Percentiles rank a stretch among this genome's conserved stretches.
Evolutionary conservation across 2,329 filamentous ascomycete genomes (phyloP).

Genomic region (Aureobasidium sp.): DNA sequence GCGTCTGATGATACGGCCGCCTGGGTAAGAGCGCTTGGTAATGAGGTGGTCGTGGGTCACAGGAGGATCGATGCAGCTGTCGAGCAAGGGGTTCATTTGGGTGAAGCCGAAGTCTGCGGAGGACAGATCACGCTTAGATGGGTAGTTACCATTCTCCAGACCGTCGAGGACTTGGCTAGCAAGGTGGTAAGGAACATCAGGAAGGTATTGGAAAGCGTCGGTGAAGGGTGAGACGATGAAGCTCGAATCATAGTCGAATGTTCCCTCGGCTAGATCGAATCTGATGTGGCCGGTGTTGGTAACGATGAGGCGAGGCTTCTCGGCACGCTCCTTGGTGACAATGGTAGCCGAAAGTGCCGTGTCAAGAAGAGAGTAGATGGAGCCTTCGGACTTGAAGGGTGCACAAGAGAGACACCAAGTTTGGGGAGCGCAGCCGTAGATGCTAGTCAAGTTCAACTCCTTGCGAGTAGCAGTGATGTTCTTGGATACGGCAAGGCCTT

Average conservation of each 20-base stretch:
- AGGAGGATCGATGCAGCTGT: constrained; percentile 42
- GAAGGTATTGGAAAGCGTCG: constrained; percentile 45
- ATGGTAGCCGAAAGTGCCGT: constrained; percentile 19
- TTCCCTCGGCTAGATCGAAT: constrained; percentile 54
- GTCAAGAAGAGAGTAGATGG: constrained; percentile 46
- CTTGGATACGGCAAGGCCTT: constrained; percentile 38
- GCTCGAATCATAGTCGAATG: constrained; percentile 42
- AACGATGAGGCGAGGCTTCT: constrained; percentile 40
- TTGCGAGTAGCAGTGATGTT: constrained; percentile 44
- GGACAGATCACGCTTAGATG: constrained; percentile 25
- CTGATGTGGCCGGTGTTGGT: constrained; percentile 48
- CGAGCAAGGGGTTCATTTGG: constrained; percentile 23
- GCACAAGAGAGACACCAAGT: constrained; percentile 51
- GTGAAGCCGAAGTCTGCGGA: constrained; percentile 29
- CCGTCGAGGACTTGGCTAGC: constrained; percentile 33
- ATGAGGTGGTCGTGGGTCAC: constrained; percentile 22
- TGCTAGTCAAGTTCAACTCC: constrained; percentile 43
- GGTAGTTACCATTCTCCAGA: constrained; percentile 37
- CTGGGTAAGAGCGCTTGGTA: constrained; percentile 23
- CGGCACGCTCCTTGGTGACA: constrained; percentile 7
- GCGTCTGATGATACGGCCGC: constrained; percentile 41
- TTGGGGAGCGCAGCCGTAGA: constrained; percentile 49
- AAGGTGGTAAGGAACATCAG: constrained; percentile 41
- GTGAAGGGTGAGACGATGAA: constrained; percentile 45
- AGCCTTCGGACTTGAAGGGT: constrained; percentile 43